Conservation (phyloP, 257 asterid species). For the Petrea volubilis region DNA sequence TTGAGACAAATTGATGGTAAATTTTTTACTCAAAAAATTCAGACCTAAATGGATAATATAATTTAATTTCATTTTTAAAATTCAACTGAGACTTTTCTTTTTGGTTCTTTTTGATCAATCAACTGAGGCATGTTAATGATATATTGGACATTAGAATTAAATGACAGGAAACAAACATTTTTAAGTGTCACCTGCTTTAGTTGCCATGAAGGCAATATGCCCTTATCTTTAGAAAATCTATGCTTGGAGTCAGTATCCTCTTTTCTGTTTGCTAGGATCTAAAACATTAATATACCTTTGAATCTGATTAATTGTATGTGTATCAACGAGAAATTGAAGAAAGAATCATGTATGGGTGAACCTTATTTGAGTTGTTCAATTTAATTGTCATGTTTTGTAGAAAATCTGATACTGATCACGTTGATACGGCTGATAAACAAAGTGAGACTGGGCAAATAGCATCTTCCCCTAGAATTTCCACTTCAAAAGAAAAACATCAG, state of each 20-base stretch:
- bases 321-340: conserved; percentile 14
- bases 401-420: conserved; percentile 50
- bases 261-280: neutral
- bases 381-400: conserved; percentile 46
- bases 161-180: neutral
- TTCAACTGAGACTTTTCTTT: conserved; percentile 18
- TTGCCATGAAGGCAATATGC: neutral
- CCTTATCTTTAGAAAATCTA: neutral
- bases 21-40: neutral
- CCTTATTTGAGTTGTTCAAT: conserved; percentile 19
- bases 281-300: neutral
- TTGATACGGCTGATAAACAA: conserved; percentile 41
- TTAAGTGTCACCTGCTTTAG: neutral
- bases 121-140: neutral
- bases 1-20: neutral
- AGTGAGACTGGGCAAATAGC: conserved; percentile 41
- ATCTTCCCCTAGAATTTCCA: conserved; percentile 53
- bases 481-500: conserved; percentile 56
- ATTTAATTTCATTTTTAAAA: neutral
- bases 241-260: neutral
- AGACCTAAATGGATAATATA: neutral
- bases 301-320: neutral
- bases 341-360: conserved; percentile 8
- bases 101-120: no score
- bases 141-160: neutral